phyloP scores from a whole-genome alignment of 805 yeast genomes.

The Suhomyces canberraensis region DNA sequence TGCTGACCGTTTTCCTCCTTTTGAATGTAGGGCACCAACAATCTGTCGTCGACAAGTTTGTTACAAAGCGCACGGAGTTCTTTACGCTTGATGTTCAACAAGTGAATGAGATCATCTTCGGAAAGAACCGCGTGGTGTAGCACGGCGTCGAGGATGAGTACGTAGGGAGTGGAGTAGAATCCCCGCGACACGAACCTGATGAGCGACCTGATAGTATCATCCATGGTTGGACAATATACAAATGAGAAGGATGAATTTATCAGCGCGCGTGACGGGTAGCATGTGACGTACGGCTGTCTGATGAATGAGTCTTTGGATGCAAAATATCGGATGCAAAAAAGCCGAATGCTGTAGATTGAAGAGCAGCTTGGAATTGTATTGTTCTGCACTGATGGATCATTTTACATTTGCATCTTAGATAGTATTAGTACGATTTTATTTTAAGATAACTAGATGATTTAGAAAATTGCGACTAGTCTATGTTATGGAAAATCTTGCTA shows the following conservation, averaged over 20 bases:
- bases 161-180: conserved; percentile 81
- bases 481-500: too few species aligned
- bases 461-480: too few species aligned
- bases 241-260: not conserved
- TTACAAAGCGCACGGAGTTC: conserved; percentile 83
- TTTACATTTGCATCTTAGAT: too few species aligned
- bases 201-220: conserved; percentile 48
- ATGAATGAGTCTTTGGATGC: too few species aligned
- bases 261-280: too few species aligned
- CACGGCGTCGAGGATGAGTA: conserved; percentile 82
- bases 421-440: too few species aligned
- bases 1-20: conserved; percentile 61
- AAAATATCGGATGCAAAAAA: too few species aligned
- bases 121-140: conserved; percentile 84
- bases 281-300: too few species aligned
- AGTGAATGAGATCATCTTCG: conserved; percentile 83
- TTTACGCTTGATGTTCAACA: conserved; percentile 81
- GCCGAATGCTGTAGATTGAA: too few species aligned
- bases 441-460: too few species aligned
- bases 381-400: too few species aligned
- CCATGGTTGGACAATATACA: conserved; percentile 23
- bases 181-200: conserved; percentile 81
- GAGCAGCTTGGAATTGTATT: too few species aligned
- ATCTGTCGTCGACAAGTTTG: conserved; percentile 76
- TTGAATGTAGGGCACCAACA: conserved; percentile 68